Evolutionary conservation across 352 stramenopile genomes (phyloP).

Genomic region (Globisporangium lucens): DNA sequence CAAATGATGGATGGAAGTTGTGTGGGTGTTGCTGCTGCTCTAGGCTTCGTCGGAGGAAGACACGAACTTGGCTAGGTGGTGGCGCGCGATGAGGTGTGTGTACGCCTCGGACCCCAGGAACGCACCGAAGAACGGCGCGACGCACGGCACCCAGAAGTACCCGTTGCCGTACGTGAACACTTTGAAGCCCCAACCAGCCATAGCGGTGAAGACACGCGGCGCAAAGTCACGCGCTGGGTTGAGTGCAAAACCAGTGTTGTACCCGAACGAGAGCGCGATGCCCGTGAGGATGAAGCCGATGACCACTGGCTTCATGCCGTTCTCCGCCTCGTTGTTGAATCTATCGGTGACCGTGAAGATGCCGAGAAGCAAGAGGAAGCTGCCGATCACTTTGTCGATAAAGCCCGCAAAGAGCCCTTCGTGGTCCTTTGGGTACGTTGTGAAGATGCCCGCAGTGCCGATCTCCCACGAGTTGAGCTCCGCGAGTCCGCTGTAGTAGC

Average conservation of each 20-base stretch:
- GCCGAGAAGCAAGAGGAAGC: constrained; percentile 54
- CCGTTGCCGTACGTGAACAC: constrained; percentile 64
- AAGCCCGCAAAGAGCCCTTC: constrained; percentile 57
- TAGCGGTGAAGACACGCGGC: constrained; percentile 58
- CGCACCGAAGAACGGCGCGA: constrained; percentile 66
- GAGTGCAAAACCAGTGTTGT: constrained; percentile 78
- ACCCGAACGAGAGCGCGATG: constrained; percentile 76
- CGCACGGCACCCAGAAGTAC: constrained; percentile 78
- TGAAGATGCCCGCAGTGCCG: constrained; percentile 66
- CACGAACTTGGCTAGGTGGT: constrained; percentile 54
- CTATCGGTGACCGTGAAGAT: constrained; percentile 71
- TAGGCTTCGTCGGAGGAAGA: constrained; percentile 33
- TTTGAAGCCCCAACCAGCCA: constrained; percentile 60
- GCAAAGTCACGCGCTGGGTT: constrained; percentile 72
- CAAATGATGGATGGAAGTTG: constrained; percentile 5
- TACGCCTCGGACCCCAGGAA: constrained; percentile 63
- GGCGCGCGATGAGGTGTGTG: constrained; percentile 53
- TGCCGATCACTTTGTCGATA: constrained; percentile 60
- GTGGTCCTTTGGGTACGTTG: constrained; percentile 69
- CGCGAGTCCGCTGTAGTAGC: constrained; percentile 53
- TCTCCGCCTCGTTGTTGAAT: constrained; percentile 67
- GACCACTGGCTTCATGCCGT: constrained; percentile 63
- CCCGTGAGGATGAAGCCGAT: constrained; percentile 70
- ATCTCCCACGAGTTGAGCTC: constrained; percentile 62
- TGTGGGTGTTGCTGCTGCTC: not conserved